Percentiles rank a stretch among this genome's conserved stretches.
phyloP scores from a whole-genome alignment of 2,329 filamentous ascomycete genomes.

The Nemania diffusa region DNA sequence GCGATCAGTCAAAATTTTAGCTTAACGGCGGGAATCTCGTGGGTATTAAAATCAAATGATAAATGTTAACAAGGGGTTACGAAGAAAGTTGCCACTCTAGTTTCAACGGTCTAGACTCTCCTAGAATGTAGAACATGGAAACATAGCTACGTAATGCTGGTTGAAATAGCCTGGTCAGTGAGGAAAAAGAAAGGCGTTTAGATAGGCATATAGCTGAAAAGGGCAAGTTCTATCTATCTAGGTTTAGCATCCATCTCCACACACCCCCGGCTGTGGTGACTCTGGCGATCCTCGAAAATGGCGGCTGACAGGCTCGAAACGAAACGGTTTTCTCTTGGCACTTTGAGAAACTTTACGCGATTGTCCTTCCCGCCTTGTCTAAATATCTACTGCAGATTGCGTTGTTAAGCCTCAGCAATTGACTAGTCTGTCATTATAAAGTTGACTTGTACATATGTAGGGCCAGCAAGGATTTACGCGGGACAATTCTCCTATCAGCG shows the following conservation, averaged over 20 bases:
- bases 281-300: constrained; percentile 39
- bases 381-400: not conserved
- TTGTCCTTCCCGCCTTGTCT: not conserved
- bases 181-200: too few relatives aligned
- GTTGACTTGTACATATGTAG: too few relatives aligned
- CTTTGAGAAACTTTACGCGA: not conserved
- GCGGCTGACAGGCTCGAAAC: constrained; percentile 39
- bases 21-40: not conserved
- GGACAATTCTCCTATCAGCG: not conserved
- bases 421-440: not conserved
- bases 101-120: not conserved
- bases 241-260: constrained; percentile 4
- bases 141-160: not conserved
- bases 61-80: not conserved
- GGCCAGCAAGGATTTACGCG: not conserved
- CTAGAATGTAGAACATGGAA: not conserved
- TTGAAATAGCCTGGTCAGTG: not conserved
- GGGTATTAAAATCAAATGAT: not conserved
- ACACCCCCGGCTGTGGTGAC: too few relatives aligned
- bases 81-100: not conserved
- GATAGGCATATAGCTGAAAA: not conserved
- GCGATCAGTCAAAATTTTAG: not conserved
- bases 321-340: constrained; percentile 29
- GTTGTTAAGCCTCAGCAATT: not conserved
- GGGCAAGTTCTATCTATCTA: constrained; percentile 21